phyloP scores from a whole-genome alignment of 192 early-diverging fungal genomes.

The Coemansia guatemalensis region DNA sequence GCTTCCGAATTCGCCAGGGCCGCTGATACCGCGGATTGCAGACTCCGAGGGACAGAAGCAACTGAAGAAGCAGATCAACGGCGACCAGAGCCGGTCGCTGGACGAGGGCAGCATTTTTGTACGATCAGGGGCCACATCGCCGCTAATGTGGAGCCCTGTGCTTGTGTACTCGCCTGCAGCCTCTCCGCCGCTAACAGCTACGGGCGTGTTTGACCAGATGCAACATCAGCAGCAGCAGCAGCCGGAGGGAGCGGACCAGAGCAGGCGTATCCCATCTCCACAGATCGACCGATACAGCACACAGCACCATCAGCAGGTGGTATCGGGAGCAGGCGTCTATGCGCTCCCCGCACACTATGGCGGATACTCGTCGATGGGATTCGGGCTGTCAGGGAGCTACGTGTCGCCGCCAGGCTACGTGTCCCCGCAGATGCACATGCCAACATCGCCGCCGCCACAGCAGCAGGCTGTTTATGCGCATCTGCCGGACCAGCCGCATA shows the following conservation, averaged over 20 bases:
- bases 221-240: no score
- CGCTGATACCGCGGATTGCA: slow-evolving; percentile 76
- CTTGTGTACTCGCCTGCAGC: slow-evolving; percentile 39
- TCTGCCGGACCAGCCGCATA: slow-evolving; percentile 4
- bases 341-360: slow-evolving; percentile 13
- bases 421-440: slow-evolving; percentile 12
- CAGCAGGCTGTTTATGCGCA: slow-evolving; percentile 1
- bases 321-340: slow-evolving; percentile 6
- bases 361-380: slow-evolving; percentile 2
- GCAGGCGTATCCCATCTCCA: slow-evolving; percentile 7
- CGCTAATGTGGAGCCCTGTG: slow-evolving; percentile 47
- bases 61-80: slow-evolving; percentile 64
- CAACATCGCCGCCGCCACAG: not conserved
- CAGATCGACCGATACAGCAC: not conserved
- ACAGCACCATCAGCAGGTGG: slow-evolving; percentile 3
- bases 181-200: slow-evolving; percentile 13
- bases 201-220: not conserved
- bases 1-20: slow-evolving; percentile 60
- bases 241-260: no score
- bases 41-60: slow-evolving; percentile 78
- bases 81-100: slow-evolving; percentile 5
- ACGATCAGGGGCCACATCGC: slow-evolving; percentile 29
- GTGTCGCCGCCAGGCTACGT: slow-evolving; percentile 21
- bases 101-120: slow-evolving; percentile 2
- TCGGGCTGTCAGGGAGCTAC: slow-evolving; percentile 13